Base-by-base conservation (phyloP, 768 basidiomycete species). In the Tricholoma flavovirens region DNA sequence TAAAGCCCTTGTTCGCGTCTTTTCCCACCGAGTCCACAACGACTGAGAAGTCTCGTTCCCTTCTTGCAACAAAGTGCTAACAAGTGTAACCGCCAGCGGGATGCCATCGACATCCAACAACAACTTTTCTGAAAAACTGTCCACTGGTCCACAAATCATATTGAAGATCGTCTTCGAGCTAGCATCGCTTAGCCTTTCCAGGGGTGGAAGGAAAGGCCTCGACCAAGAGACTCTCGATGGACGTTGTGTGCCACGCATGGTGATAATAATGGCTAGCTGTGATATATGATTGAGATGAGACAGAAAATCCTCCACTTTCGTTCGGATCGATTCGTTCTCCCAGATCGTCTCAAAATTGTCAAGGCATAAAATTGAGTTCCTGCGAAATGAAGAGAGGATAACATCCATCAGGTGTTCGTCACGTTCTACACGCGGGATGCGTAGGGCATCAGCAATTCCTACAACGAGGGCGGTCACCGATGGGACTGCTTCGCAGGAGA, bases 31-130 rank as follows among this genome's bases (percentile, higher is more conserved):
- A 43, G 54, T 51, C 38, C 56, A 62, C 11, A 64, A 54, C 11
- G 59, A 61, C 38, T 57, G 49, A 4, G 64, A 60, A n/a, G 60
- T 61, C n/a, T n/a, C n/a, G n/a, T n/a, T n/a, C n/a, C n/a, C n/a
- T n/a, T n/a, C n/a, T n/a, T n/a, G n/a, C n/a, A 38, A 61, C 60
- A 65, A 54, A 49, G 59, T 53, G 32, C 54, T 57, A 5, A 63
- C 43, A 19, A 65, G 49, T 22, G 58, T 62, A 33, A 65, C 26
- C 19, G 50, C 51, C 29, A 53, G 33, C 2, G 56, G 56, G 15
- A 56, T 42, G 7, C 56, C 50, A 45, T 24, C 43, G 5, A 45
- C 10, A 8, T 11, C 43, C 21, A 11, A 22, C 6, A 45, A 9
- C 43, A 45, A 11, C 22, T 22, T 45, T 22, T 45, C 43, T 5